A percentile compares a stretch with the other conserved stretches of the same genome.
These are phyloP conservation scores for Lathyrus aphaca DNA, from an alignment of 306 rosid species.

Conservation along the genomic window DNA sequence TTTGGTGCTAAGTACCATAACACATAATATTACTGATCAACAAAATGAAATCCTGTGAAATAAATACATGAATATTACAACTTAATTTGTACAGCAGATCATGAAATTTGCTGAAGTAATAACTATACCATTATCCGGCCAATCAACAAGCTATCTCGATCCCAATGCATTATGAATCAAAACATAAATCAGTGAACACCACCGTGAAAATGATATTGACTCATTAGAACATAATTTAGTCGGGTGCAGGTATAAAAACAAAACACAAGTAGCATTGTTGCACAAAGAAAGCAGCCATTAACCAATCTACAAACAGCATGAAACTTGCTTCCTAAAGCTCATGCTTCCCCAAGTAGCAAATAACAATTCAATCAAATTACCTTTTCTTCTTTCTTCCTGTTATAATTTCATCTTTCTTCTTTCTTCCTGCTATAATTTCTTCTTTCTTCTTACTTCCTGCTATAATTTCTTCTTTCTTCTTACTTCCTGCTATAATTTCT, in stretches of 20 bases:
- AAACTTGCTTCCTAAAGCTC: constrained; percentile 35
- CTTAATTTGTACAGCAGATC: constrained; percentile 37
- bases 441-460: constrained; percentile 38
- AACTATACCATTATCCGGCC: constrained; percentile 27
- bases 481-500: constrained; percentile 35
- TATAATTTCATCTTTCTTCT: constrained; percentile 47
- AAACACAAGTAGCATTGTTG: constrained; percentile 45
- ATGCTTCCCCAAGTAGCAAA: constrained; percentile 31
- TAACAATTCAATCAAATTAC: constrained; percentile 40
- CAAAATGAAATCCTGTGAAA: constrained; percentile 26
- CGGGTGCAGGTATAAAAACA: constrained; percentile 44
- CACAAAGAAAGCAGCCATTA: constrained; percentile 33
- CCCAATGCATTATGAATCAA: constrained; percentile 26
- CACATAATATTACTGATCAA: not conserved
- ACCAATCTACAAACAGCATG: constrained; percentile 22
- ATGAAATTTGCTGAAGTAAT: constrained; percentile 22
- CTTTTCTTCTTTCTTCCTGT: no score
- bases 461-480: constrained; percentile 47
- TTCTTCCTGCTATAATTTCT: constrained; percentile 37
- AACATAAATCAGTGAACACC: constrained; percentile 35
- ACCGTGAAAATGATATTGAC: constrained; percentile 20
- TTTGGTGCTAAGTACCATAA: no score
- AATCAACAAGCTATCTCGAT: constrained; percentile 19
- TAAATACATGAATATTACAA: constrained; percentile 37
- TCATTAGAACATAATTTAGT: constrained; percentile 27